Base-by-base conservation (phyloP, 73 alveolate species). In the Uronychia setigera region DNA sequence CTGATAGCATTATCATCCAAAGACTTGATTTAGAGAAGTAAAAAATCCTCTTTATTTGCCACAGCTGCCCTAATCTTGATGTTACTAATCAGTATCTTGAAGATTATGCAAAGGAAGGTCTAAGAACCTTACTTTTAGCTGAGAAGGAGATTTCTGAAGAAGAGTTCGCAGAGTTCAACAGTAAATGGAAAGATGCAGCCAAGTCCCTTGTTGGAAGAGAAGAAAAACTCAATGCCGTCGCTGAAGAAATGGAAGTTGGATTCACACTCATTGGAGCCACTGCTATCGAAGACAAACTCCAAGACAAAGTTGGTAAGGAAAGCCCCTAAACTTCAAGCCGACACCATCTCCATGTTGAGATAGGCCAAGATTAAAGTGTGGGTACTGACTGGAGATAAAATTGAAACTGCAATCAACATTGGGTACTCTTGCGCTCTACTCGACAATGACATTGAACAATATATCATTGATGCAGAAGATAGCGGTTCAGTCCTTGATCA, bases 311-410 rank as follows among this genome's bases (percentile, higher is more conserved):
- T 13, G 99, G 97, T n/a, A 95, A 83, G 14, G 94, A 98, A 0
- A 97, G 94, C 1, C 83, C 79, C n/a, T 46, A 82, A 92, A 46
- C 5, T 46, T 5, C n/a, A 5, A 46, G 67, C 67, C 1, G 97
- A 94, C 31, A 96, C 99, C 1, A 95, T 97, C 59, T 81, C 96
- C 93, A 94, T 83, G 31, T 77, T 97, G 57, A 97, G 91, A 82
- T 83, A 80, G 75, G 99, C 99, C 29, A 99, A 98, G 60, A 93
- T 98, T 33, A 98, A 97, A 81, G 96, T 98, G 26, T 97, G 99
- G 99, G 99, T 97, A 29, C 92, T 97, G 33, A 97, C 99, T 25
- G 99, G 99, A 25, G 99, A 97, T 88, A 97, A 97, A 87, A 88
- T 96, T 78, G 99, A 97, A 83, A 97, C 99, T 26, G 98, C 98